Conservation (phyloP, 2,329 filamentous ascomycete species). For the Zymoseptoria pseudotritici region DNA sequence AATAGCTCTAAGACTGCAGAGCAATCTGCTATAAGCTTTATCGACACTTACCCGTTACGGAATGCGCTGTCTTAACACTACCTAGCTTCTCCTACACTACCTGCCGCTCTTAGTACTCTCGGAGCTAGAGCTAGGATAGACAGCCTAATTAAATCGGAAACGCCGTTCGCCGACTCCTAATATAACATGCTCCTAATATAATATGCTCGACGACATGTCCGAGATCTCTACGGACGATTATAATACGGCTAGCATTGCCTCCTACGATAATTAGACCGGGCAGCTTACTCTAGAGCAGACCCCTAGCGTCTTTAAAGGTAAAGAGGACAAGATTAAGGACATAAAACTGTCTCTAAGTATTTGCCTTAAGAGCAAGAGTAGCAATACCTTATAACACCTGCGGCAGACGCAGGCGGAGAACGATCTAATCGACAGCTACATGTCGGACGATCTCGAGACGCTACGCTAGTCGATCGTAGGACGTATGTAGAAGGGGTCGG, state of each 20-base stretch:
- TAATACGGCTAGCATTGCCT: too few species aligned
- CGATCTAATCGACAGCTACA: constrained; percentile 22
- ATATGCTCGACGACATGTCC: too few species aligned
- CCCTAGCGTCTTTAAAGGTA: constrained; percentile 11
- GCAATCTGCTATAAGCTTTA: constrained; percentile 62
- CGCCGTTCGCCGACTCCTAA: too few species aligned
- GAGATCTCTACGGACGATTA: too few species aligned
- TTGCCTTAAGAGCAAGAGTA: background rate
- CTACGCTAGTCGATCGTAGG: constrained; percentile 24
- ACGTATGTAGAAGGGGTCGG: background rate
- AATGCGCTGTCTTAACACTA: too few species aligned
- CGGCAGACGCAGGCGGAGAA: constrained; percentile 17
- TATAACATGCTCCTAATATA: too few species aligned
- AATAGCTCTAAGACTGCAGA: constrained; percentile 82
- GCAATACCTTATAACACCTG: background rate
- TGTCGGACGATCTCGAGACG: constrained; percentile 27
- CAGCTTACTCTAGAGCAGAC: constrained; percentile 14
- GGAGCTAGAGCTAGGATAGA: too few species aligned
- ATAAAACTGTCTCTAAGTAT: background rate
- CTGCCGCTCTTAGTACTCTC: too few species aligned
- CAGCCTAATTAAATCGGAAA: too few species aligned
- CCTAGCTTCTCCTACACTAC: too few species aligned
- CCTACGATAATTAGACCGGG: constrained; percentile 7
- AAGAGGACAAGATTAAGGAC: background rate
- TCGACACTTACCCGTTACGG: background rate